phyloP scores from a whole-genome alignment of 2,329 filamentous ascomycete genomes.

The Pyricularia pennisetigena region DNA sequence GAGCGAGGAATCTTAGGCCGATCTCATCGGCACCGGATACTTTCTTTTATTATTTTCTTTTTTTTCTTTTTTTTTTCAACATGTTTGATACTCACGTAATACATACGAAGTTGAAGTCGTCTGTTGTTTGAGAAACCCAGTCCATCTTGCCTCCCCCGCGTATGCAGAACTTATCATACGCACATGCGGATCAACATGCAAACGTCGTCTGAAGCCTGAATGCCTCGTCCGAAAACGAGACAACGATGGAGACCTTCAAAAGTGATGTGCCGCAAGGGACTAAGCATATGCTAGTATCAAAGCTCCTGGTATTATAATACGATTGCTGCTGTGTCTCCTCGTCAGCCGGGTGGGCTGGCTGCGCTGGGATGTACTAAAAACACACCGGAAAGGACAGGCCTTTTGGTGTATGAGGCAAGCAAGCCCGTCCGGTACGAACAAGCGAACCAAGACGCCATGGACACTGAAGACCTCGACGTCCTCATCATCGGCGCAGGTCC shows the following conservation, averaged over 20 bases:
- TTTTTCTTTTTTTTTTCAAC: neutral
- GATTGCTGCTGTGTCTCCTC: neutral
- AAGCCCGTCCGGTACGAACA: too few species aligned
- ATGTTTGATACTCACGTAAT: neutral
- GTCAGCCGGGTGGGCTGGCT: neutral
- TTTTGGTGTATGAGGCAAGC: too few species aligned
- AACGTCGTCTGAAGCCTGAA: neutral
- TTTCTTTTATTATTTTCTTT: too few species aligned
- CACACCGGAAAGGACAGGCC: neutral
- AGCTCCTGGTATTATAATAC: neutral
- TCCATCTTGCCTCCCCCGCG: neutral
- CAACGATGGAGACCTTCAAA: neutral
- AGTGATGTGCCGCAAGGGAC: neutral
- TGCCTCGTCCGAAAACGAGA: neutral
- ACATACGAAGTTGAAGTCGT: neutral
- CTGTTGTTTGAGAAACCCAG: neutral
- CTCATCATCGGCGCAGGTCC: constrained; percentile 36
- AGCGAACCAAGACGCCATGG: neutral
- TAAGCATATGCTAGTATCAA: neutral
- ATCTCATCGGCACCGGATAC: neutral
- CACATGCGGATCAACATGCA: too few species aligned
- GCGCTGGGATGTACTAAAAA: too few species aligned
- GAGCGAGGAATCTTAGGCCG: neutral
- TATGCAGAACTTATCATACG: neutral
- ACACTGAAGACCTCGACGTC: constrained; percentile 16